These are phyloP conservation scores for Barnettozyma pratensis DNA, from an alignment of 805 yeast genomes.

Conservation along the genomic window DNA sequence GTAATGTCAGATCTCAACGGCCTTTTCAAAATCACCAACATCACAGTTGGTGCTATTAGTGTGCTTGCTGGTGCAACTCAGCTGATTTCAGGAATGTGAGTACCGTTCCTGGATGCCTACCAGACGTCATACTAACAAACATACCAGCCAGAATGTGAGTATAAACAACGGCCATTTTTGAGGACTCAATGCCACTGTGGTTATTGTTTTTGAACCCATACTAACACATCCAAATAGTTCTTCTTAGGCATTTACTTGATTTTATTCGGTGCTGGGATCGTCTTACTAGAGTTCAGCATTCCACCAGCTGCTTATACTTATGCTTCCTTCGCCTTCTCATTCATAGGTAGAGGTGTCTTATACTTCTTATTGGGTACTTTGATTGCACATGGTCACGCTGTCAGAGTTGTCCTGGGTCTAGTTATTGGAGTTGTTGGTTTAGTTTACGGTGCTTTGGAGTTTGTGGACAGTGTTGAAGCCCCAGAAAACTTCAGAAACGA, in stretches of 20 bases:
- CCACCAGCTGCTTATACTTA: conserved; percentile 59
- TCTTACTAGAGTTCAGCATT: conserved; percentile 34
- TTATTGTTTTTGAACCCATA: background rate
- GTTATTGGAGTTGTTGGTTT: conserved; percentile 58
- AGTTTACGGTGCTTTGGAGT: conserved; percentile 57
- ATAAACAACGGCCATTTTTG: background rate
- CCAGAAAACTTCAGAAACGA: conserved; percentile 76
- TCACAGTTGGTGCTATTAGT: conserved; percentile 48
- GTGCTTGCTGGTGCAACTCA: conserved; percentile 32
- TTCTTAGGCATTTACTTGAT: conserved; percentile 55
- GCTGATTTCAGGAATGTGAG: conserved; percentile 36
- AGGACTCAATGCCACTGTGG: background rate
- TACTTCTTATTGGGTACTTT: conserved; percentile 47
- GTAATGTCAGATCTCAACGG: conserved; percentile 23
- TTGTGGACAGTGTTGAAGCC: conserved; percentile 67
- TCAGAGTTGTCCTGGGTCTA: conserved; percentile 55
- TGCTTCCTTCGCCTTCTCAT: conserved; percentile 57
- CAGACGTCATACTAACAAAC: background rate
- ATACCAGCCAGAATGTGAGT: background rate
- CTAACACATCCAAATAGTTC: conserved; percentile 26
- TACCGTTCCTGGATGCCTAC: conserved; percentile 7
- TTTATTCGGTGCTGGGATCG: conserved; percentile 48
- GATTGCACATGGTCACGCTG: conserved; percentile 44
- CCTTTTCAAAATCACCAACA: conserved; percentile 38
- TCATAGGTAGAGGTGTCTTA: conserved; percentile 69